A percentile compares a stretch with the other conserved stretches of the same genome.
These are phyloP conservation scores for Tylopilus plumbeoviolaceoides DNA, from an alignment of 768 basidiomycete species.

Conservation along the genomic window DNA sequence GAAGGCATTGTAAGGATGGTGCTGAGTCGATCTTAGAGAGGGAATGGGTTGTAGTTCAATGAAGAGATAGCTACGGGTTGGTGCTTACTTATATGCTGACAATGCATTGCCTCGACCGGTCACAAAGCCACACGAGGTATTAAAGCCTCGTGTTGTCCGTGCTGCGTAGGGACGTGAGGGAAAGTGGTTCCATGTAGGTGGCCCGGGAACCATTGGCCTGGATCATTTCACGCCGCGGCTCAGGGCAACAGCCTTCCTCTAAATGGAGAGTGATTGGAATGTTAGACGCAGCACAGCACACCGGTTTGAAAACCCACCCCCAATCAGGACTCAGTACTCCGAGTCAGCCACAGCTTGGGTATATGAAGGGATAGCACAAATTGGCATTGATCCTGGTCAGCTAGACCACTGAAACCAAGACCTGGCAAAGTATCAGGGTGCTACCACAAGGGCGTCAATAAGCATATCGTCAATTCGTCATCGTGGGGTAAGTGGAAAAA, in stretches of 20 bases:
- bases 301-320: constrained; percentile 14
- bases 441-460: not conserved
- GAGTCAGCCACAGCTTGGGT: constrained; percentile 18
- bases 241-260: constrained; percentile 30
- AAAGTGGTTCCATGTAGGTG: constrained; percentile 24
- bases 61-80: constrained; percentile 15
- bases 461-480: constrained; percentile 18
- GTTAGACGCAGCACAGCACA: constrained; percentile 28
- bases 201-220: constrained; percentile 31
- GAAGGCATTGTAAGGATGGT: constrained; percentile 21
- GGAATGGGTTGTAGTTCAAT: constrained; percentile 15
- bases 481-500: constrained; percentile 19
- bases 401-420: constrained; percentile 2
- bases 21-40: constrained; percentile 5
- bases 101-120: constrained; percentile 28
- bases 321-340: constrained; percentile 5
- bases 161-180: constrained; percentile 29
- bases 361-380: constrained; percentile 8
- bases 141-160: constrained; percentile 34
- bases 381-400: constrained; percentile 5
- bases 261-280: constrained; percentile 30
- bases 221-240: constrained; percentile 29
- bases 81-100: constrained; percentile 29
- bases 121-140: constrained; percentile 21
- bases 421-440: not conserved